phyloP scores from a whole-genome alignment of 331 rosid species.

The Erythrophleum ivorense region DNA sequence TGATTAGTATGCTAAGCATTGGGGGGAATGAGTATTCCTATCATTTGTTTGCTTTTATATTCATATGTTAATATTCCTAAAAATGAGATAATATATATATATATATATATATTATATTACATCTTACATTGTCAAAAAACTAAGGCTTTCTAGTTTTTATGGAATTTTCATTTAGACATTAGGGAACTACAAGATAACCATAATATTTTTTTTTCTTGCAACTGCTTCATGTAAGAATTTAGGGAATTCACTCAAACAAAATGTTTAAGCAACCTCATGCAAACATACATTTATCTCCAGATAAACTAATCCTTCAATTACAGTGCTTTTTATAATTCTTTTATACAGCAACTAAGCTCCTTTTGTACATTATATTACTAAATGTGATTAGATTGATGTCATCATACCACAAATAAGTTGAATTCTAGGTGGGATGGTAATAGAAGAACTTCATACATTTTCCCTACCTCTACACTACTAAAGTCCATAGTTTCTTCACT shows the following conservation, averaged over 20 bases:
- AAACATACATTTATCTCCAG: background rate
- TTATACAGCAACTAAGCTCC: background rate
- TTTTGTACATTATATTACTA: constrained; percentile 1
- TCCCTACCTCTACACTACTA: constrained; percentile 59
- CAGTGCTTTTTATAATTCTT: background rate
- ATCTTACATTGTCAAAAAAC: background rate
- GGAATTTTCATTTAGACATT: background rate
- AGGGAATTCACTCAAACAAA: background rate
- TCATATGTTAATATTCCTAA: background rate
- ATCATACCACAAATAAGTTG: background rate
- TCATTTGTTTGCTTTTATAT: too few species aligned
- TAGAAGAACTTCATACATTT: constrained; percentile 67
- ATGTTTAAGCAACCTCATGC: background rate
- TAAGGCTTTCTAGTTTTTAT: background rate
- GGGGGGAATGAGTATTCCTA: background rate
- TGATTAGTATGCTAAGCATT: background rate
- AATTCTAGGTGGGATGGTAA: background rate
- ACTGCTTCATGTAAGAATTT: too few species aligned
- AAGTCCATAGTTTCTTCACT: constrained; percentile 54
- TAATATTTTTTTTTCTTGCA: too few species aligned
- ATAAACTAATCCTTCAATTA: background rate
- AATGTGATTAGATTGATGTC: constrained; percentile 4
- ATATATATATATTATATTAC: background rate
- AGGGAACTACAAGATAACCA: background rate
- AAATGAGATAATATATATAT: background rate